A percentile compares a stretch with the other conserved stretches of the same genome.
Evolutionary conservation across 2,329 filamentous ascomycete genomes (phyloP).

Genomic region (Esteya vermicola): DNA sequence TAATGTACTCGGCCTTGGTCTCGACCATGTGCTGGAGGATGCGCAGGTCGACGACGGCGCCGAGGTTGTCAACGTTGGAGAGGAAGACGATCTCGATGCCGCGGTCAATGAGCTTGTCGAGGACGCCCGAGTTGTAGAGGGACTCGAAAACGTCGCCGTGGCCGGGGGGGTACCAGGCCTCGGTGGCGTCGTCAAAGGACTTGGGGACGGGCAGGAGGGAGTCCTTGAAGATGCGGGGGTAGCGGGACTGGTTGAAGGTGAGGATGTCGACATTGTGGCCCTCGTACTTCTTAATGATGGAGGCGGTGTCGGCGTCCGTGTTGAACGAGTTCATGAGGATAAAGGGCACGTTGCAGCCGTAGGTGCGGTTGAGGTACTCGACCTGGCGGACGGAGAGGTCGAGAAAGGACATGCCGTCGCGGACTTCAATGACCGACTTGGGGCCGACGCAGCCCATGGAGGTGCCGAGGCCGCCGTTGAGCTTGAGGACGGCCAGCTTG

Average conservation of each 20-base stretch:
- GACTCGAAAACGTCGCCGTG: constrained; percentile 99
- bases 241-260: constrained; percentile 99
- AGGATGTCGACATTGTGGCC: constrained; percentile 99
- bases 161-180: constrained; percentile 96
- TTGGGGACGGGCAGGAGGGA: constrained; percentile 93
- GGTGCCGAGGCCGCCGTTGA: constrained; percentile 97
- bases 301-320: constrained; percentile 93
- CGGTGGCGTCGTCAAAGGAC: constrained; percentile 70
- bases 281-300: constrained; percentile 99
- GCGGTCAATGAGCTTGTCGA: constrained; percentile 88
- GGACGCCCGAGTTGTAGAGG: constrained; percentile 95
- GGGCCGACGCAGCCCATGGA: constrained; percentile 99
- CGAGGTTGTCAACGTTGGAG: constrained; percentile 97
- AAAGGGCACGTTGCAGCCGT: constrained; percentile 93
- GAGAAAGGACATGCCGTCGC: constrained; percentile 99
- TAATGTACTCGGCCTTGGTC: constrained; percentile 94
- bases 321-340: constrained; percentile 99
- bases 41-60: constrained; percentile 91
- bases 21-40: constrained; percentile 99
- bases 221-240: constrained; percentile 96
- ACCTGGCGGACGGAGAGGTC: constrained; percentile 98
- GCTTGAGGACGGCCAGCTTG: constrained; percentile 97
- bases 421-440: constrained; percentile 98
- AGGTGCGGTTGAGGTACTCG: constrained; percentile 97
- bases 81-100: constrained; percentile 98